These are phyloP conservation scores for Ilyonectria destructans DNA, from an alignment of 2,329 filamentous ascomycete genomes.

Conservation along the genomic window DNA sequence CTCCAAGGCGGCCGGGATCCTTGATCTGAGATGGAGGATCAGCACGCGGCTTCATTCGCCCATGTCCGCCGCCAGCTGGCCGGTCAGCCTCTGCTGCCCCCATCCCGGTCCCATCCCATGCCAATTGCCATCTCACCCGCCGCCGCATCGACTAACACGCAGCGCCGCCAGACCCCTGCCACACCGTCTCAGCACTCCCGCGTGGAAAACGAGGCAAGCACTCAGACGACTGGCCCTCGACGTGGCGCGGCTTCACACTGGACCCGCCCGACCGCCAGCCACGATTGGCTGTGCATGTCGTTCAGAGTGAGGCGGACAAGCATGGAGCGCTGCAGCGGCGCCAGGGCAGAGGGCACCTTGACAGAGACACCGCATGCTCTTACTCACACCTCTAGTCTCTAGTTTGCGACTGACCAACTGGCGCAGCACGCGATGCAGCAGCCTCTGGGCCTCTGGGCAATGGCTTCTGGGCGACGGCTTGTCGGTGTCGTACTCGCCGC, in stretches of 20 bases:
- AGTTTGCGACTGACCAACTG: conserved; percentile 8
- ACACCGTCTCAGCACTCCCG: conserved; percentile 17
- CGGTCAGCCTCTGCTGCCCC: background rate
- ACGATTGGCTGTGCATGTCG: conserved; percentile 48
- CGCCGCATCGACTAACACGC: conserved; percentile 21
- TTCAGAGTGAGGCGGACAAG: conserved; percentile 49
- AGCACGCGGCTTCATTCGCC: conserved; percentile 28
- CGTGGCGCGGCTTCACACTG: conserved; percentile 37
- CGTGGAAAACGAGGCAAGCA: conserved; percentile 51
- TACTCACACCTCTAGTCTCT: conserved; percentile 19
- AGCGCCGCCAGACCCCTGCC: conserved; percentile 13
- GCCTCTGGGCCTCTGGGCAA: background rate
- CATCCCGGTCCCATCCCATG: background rate
- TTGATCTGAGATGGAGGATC: conserved; percentile 27
- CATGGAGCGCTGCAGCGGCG: conserved; percentile 6
- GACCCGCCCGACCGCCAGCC: conserved; percentile 40
- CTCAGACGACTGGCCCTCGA: conserved; percentile 47
- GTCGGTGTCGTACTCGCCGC: conserved; percentile 2
- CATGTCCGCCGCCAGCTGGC: conserved; percentile 23
- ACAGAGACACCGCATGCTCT: background rate
- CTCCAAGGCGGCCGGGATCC: background rate
- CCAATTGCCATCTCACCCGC: conserved; percentile 29
- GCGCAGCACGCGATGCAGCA: conserved; percentile 11
- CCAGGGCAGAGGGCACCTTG: conserved; percentile 6
- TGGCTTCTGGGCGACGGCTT: conserved; percentile 10